Percentiles rank a stretch among this genome's conserved stretches.
These are phyloP conservation scores for Phytophthora lateralis DNA, from an alignment of 352 stramenopile species.

Conservation along the genomic window DNA sequence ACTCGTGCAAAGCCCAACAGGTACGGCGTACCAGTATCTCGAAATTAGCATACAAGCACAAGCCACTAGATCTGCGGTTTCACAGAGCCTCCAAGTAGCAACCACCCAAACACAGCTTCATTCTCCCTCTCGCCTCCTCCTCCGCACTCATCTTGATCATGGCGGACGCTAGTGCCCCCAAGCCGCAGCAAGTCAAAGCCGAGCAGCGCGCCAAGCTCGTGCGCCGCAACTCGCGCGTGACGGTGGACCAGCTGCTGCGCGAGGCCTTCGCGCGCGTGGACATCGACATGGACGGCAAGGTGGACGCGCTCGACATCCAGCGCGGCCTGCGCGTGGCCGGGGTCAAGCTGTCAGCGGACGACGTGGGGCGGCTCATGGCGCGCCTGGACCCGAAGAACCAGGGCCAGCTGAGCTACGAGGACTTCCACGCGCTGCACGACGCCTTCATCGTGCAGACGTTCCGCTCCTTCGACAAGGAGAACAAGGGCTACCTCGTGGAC, in stretches of 20 bases:
- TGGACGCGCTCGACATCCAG: slow-evolving; percentile 80
- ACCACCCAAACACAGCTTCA: slow-evolving; percentile 20
- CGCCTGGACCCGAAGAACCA: slow-evolving; percentile 73
- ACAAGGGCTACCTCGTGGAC: slow-evolving; percentile 77
- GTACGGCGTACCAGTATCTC: slow-evolving; percentile 7
- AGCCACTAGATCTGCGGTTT: slow-evolving; percentile 12
- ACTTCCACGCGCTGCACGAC: slow-evolving; percentile 81
- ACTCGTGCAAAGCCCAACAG: not conserved
- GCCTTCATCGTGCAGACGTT: slow-evolving; percentile 81
- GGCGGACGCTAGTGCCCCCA: slow-evolving; percentile 15
- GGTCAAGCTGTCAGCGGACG: slow-evolving; percentile 62
- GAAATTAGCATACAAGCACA: slow-evolving; percentile 34
- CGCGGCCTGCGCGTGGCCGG: slow-evolving; percentile 65
- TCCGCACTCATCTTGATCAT: slow-evolving; percentile 11
- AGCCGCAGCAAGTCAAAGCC: slow-evolving; percentile 1
- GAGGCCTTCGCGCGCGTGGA: slow-evolving; percentile 81
- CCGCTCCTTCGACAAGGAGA: slow-evolving; percentile 62
- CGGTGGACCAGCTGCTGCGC: slow-evolving; percentile 73
- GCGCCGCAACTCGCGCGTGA: slow-evolving; percentile 80
- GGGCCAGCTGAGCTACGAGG: slow-evolving; percentile 70
- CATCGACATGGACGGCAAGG: slow-evolving; percentile 67
- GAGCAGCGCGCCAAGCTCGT: slow-evolving; percentile 52
- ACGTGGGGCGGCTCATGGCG: slow-evolving; percentile 65
- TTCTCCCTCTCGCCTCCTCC: slow-evolving; percentile 14
- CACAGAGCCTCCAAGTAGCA: slow-evolving; percentile 21